Percentiles rank a stretch among this genome's conserved stretches.
These are phyloP conservation scores for Talaromyces funiculosus DNA, from an alignment of 2,329 filamentous ascomycete genomes.

Conservation along the genomic window DNA sequence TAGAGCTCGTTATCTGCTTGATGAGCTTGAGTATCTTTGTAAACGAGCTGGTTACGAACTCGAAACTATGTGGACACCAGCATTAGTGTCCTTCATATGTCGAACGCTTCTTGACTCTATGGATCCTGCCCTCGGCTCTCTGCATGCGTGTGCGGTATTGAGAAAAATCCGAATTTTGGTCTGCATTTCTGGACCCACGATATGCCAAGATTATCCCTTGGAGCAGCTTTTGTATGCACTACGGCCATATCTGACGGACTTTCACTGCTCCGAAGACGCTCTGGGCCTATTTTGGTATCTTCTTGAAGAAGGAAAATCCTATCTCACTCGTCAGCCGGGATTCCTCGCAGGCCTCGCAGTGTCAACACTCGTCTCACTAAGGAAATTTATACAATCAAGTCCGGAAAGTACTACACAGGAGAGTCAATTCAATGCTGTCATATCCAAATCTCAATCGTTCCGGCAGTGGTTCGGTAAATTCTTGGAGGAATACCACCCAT, in stretches of 20 bases:
- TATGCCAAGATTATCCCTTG: conserved; percentile 72
- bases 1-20: conserved; percentile 67
- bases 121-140: conserved; percentile 73
- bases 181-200: conserved; percentile 66
- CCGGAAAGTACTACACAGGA: conserved; percentile 80
- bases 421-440: conserved; percentile 70
- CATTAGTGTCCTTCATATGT: conserved; percentile 66
- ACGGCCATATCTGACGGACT: conserved; percentile 70
- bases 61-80: conserved; percentile 65
- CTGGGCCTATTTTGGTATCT: conserved; percentile 84
- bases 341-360: conserved; percentile 78
- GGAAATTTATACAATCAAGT: conserved; percentile 66
- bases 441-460: conserved; percentile 69
- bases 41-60: conserved; percentile 62
- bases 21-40: conserved; percentile 74
- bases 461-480: conserved; percentile 72
- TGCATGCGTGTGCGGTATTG: conserved; percentile 80
- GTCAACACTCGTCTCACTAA: conserved; percentile 71
- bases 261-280: conserved; percentile 84
- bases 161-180: conserved; percentile 80
- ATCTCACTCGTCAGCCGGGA: conserved; percentile 61
- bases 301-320: conserved; percentile 58
- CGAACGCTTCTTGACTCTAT: conserved; percentile 75
- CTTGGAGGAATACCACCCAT: conserved; percentile 57
- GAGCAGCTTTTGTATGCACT: conserved; percentile 85